phyloP scores from a whole-genome alignment of 352 stramenopile species.

The Globisporangium nagaii region DNA sequence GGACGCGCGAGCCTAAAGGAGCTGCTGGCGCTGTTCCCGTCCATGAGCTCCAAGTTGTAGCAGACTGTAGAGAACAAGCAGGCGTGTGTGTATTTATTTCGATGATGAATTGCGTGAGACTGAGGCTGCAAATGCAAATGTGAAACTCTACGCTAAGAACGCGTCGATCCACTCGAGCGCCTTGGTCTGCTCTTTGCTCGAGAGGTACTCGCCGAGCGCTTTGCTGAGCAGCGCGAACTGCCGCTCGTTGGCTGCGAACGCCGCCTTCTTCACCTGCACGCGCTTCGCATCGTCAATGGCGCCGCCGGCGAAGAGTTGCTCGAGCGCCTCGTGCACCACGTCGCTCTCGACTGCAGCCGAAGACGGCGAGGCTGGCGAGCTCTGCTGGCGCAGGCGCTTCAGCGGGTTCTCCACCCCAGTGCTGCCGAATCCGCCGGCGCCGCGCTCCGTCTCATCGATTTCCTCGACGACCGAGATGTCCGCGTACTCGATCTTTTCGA shows the following conservation, averaged over 20 bases:
- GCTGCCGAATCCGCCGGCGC: constrained; percentile 93
- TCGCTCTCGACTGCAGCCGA: constrained; percentile 5
- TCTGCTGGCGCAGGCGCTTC: constrained; percentile 36
- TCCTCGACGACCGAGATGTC: constrained; percentile 91
- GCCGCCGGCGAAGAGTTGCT: constrained; percentile 40
- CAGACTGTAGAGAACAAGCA: background rate
- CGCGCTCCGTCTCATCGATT: constrained; percentile 93
- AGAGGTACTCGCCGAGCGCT: constrained; percentile 37
- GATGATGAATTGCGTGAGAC: background rate
- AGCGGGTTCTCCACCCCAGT: constrained; percentile 82
- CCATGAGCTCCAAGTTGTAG: constrained; percentile 42
- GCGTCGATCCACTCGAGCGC: constrained; percentile 68
- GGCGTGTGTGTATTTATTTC: constrained; percentile 33
- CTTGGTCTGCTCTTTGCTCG: constrained; percentile 30
- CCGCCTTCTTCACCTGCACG: constrained; percentile 42
- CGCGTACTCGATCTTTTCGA: constrained; percentile 93
- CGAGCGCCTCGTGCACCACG: constrained; percentile 33
- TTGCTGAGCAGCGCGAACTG: constrained; percentile 55
- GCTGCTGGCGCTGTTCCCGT: constrained; percentile 30
- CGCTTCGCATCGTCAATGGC: constrained; percentile 49
- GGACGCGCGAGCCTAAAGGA: constrained; percentile 36
- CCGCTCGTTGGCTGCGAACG: constrained; percentile 43
- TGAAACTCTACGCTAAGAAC: constrained; percentile 23
- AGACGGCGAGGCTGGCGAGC: constrained; percentile 1
- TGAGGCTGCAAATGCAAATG: background rate